Percentiles rank a stretch among this genome's conserved stretches.
Conservation (phyloP, 768 basidiomycete genomes). For the Pulveroboletus sp. region DNA sequence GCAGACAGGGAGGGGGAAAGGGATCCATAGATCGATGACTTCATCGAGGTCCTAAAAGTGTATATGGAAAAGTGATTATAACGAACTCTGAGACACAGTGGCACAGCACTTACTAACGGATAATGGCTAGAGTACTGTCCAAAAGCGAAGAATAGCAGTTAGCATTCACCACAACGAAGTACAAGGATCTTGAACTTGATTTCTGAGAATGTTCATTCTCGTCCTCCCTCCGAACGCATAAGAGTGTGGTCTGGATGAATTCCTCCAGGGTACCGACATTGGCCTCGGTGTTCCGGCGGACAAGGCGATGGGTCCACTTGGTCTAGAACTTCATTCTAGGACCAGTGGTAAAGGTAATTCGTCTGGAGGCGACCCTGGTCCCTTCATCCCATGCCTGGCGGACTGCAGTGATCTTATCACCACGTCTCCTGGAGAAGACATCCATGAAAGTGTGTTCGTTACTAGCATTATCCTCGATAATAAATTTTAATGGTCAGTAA, state of each 20-base stretch:
- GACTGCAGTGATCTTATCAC: slow-evolving; percentile 13
- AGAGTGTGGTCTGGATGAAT: neutral
- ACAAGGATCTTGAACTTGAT: slow-evolving; percentile 12
- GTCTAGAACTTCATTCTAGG: neutral
- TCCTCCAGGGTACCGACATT: slow-evolving; percentile 4
- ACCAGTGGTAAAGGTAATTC: slow-evolving; percentile 7
- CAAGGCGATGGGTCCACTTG: neutral
- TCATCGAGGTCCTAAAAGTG: slow-evolving; percentile 21
- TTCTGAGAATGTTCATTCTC: slow-evolving; percentile 11
- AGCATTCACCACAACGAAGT: neutral
- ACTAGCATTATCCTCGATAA: neutral
- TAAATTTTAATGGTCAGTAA: slow-evolving; percentile 25
- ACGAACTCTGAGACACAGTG: neutral
- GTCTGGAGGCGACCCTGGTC: slow-evolving; percentile 6
- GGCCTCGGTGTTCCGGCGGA: slow-evolving; percentile 15
- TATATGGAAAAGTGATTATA: neutral
- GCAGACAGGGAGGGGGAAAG: neutral
- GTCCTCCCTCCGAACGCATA: neutral
- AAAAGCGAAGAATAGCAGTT: neutral
- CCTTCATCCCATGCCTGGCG: slow-evolving; percentile 11
- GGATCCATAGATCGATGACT: slow-evolving; percentile 15
- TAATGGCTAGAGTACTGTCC: slow-evolving; percentile 23
- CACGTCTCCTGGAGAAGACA: slow-evolving; percentile 10
- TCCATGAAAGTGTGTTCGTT: neutral
- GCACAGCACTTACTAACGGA: slow-evolving; percentile 14